Percentiles rank a stretch among this genome's conserved stretches.
phyloP scores from a whole-genome alignment of 208 protist genomes.

The Wallacemonas collosoma region DNA sequence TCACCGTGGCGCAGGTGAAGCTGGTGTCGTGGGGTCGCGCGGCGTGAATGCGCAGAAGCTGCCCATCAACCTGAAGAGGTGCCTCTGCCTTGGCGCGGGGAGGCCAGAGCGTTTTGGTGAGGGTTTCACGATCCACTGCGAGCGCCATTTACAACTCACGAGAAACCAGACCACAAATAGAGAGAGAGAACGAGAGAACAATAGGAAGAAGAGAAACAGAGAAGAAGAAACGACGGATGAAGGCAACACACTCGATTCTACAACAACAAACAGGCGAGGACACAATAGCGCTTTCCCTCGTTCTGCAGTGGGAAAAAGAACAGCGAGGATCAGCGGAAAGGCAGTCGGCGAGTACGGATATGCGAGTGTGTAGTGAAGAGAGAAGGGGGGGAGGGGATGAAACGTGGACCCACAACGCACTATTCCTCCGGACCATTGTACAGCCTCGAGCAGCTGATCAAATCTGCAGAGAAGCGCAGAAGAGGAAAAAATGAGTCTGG shows the following conservation, averaged over 20 bases:
- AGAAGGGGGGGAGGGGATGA: too few relatives aligned
- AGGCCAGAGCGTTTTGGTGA: conserved; percentile 21
- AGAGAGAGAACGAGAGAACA: too few relatives aligned
- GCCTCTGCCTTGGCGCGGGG: neutral
- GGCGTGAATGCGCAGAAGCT: conserved; percentile 20
- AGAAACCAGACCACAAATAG: too few relatives aligned
- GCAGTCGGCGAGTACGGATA: too few relatives aligned
- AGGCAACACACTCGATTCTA: neutral
- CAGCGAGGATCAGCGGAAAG: too few relatives aligned
- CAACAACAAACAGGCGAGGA: neutral
- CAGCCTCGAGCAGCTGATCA: too few relatives aligned
- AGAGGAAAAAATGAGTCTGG: too few relatives aligned
- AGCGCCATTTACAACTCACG: conserved; percentile 8
- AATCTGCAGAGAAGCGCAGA: too few relatives aligned
- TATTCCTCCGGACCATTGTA: too few relatives aligned
- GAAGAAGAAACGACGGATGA: neutral
- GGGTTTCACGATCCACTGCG: conserved; percentile 14
- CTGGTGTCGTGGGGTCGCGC: neutral
- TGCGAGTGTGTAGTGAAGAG: too few relatives aligned
- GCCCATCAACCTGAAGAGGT: conserved; percentile 17
- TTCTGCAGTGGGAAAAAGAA: too few relatives aligned
- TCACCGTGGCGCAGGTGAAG: conserved; percentile 17
- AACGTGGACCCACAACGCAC: too few relatives aligned
- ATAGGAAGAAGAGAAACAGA: neutral
- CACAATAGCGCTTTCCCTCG: neutral